Evolutionary conservation across 78 protist genomes (phyloP).

Genomic region (Polysphondylium violaceum): DNA sequence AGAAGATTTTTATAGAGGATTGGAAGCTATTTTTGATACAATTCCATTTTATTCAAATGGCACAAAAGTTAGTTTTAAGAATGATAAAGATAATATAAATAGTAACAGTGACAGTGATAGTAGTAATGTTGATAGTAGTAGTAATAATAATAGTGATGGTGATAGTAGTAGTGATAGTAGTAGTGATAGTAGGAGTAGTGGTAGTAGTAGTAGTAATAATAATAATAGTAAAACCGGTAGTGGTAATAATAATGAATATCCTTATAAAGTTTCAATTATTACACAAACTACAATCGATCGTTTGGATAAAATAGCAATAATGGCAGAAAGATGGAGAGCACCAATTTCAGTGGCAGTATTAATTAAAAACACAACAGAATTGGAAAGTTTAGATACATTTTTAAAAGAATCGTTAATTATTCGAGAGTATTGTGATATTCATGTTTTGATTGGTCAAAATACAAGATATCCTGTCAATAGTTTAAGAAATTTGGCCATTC

Average conservation of each 20-base stretch:
- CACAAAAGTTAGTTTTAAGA: background rate
- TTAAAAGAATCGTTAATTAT: background rate
- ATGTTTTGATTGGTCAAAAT: background rate
- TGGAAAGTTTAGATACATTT: background rate
- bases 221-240: too few species aligned
- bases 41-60: background rate
- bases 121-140: too few species aligned
- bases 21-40: background rate
- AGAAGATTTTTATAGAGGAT: slow-evolving; percentile 28
- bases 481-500: slow-evolving; percentile 21
- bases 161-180: background rate
- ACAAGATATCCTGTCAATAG: slow-evolving; percentile 52
- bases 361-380: slow-evolving; percentile 18
- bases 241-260: background rate
- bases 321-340: slow-evolving; percentile 71
- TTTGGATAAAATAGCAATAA: slow-evolving; percentile 21
- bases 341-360: slow-evolving; percentile 50
- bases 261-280: slow-evolving; percentile 17
- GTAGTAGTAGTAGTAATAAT: too few species aligned
- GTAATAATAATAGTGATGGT: too few species aligned
- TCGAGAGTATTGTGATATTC: slow-evolving; percentile 1
- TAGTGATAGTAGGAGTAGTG: too few species aligned
- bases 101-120: too few species aligned
- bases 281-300: slow-evolving; percentile 69
- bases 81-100: background rate